Percentiles rank a stretch among this genome's conserved stretches.
phyloP scores from a whole-genome alignment of 1,284 basidiomycete species.

The Apiotrichum laibachii region DNA sequence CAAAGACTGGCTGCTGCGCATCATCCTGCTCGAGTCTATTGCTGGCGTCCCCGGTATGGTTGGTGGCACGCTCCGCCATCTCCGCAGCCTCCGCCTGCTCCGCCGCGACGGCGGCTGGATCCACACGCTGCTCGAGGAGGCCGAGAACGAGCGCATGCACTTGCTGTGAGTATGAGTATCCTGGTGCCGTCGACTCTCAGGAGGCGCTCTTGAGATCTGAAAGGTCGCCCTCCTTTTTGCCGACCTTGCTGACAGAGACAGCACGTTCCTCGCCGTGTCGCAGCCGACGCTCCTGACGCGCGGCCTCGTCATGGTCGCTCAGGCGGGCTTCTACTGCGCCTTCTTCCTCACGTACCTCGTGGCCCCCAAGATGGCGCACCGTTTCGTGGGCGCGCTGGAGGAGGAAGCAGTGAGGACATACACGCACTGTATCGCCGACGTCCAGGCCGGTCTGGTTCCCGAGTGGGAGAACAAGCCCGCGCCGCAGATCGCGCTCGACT shows the following conservation, averaged over 20 bases:
- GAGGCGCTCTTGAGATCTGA: too few species aligned
- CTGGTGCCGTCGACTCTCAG: too few species aligned
- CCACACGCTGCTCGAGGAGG: conserved; percentile 80
- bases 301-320: conserved; percentile 75
- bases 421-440: conserved; percentile 75
- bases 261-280: conserved; percentile 84
- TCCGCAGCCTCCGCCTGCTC: conserved; percentile 77
- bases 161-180: conserved; percentile 63
- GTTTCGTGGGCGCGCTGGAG: conserved; percentile 92
- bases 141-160: conserved; percentile 94
- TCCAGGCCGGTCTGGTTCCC: conserved; percentile 80
- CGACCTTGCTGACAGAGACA: conserved; percentile 33
- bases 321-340: conserved; percentile 81
- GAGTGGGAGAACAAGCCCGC: conserved; percentile 74
- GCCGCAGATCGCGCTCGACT: conserved; percentile 83
- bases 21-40: conserved; percentile 83
- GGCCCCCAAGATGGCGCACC: conserved; percentile 79
- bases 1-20: conserved; percentile 73
- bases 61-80: conserved; percentile 78
- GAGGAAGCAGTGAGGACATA: conserved; percentile 93
- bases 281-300: conserved; percentile 77
- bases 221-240: too few species aligned
- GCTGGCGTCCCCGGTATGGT: conserved; percentile 96
- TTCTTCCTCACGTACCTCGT: conserved; percentile 85
- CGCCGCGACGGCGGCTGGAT: conserved; percentile 86